A percentile compares a stretch with the other conserved stretches of the same genome.
These are phyloP conservation scores for Fusarium sp. DNA, from an alignment of 2,329 filamentous ascomycete species.

Conservation along the genomic window DNA sequence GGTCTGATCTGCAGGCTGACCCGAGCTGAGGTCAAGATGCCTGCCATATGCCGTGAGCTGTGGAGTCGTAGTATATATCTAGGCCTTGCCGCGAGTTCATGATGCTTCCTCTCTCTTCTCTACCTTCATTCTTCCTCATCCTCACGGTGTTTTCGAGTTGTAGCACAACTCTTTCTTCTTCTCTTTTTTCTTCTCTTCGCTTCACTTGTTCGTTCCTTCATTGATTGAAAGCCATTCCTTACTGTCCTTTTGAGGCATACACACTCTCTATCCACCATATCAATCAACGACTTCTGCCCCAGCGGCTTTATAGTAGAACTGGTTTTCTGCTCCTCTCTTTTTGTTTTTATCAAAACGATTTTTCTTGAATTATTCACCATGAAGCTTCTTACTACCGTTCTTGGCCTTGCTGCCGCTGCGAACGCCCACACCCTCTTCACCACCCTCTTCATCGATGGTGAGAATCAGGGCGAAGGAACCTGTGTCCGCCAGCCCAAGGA, in stretches of 20 bases:
- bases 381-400: conserved; percentile 47
- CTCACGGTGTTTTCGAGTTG: conserved; percentile 34
- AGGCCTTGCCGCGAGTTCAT: conserved; percentile 7
- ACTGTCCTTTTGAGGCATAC: conserved; percentile 20
- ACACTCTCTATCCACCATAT: conserved; percentile 12
- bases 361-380: conserved; percentile 52
- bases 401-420: conserved; percentile 53
- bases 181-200: too few relatives aligned
- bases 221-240: conserved; percentile 38
- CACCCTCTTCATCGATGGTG: conserved; percentile 70
- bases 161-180: conserved; percentile 21
- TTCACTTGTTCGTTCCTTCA: conserved; percentile 27
- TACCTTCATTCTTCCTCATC: conserved; percentile 34
- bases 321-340: conserved; percentile 35
- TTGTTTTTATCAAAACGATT: background rate
- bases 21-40: conserved; percentile 13
- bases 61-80: conserved; percentile 39
- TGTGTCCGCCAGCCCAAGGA: conserved; percentile 75
- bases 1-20: conserved; percentile 19
- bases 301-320: conserved; percentile 38
- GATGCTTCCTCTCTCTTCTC: background rate
- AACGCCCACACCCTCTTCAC: conserved; percentile 72
- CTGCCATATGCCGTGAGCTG: background rate
- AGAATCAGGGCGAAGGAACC: conserved; percentile 75
- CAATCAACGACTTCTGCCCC: conserved; percentile 28